Base-by-base conservation (phyloP, 2,329 filamentous ascomycete species). In the Fusarium sp. region DNA sequence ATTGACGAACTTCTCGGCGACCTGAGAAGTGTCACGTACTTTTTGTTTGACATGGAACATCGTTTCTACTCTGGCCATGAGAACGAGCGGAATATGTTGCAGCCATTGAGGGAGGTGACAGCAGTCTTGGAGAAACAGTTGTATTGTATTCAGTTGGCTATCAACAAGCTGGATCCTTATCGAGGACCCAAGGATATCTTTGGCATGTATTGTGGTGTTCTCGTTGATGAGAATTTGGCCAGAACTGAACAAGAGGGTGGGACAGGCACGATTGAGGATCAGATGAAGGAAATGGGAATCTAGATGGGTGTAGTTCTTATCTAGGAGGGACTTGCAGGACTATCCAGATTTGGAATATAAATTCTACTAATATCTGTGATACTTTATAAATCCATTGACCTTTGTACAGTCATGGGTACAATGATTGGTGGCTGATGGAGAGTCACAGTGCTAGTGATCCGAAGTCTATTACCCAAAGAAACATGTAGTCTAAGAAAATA, bases 391-490 rank as follows among this genome's bases (percentile, higher is more conserved):
- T 17, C 14, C 32, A 35, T 35, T 15, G 32, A 0, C 32, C 22
- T 35, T 35, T 11, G 17, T 51, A 24, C 17, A 20, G 30, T 11
- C 8, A 35, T 13, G 8, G 12, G 6, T 24, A 6, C 3, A 20
- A 12, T 35, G 6, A 20, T 51, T 18, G 22, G 28, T 10, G 15
- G 8, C 15, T 18, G 22, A 35, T 35, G 6, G 8, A 35, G 22
- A n/a, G 8, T 13, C 10, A n/a, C 3, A 13, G 8, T 32, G 22
- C 15, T 4, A 35, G 17, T 11, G 0, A 24, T 8, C 20, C 15
- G 12, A 24, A 15, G 13, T 35, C 22, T 35, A 35, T 24, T 20
- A 15, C 30, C n/a, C 1, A 15, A 20, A 24, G 8, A 8, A 24
- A 9, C 48, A 24, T 24, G 6, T 35, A 35, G 48, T 35, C n/a